phyloP scores from a whole-genome alignment of 1,139 yeast species.

The Blastobotrys petasosporus region DNA sequence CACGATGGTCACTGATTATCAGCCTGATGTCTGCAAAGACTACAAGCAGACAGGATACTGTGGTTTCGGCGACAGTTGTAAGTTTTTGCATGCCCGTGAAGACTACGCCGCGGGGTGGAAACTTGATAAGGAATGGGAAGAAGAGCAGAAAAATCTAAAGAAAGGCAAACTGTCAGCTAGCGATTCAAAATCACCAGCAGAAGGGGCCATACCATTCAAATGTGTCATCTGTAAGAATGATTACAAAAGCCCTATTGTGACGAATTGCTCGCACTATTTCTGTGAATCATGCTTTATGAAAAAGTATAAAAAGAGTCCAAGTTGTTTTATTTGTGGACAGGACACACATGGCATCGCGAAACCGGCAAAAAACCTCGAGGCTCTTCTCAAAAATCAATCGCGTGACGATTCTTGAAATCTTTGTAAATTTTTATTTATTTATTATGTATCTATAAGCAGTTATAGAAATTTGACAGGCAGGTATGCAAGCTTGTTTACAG shows the following conservation, averaged over 20 bases:
- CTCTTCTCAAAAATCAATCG: background rate
- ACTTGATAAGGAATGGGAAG: conserved; percentile 68
- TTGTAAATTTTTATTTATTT: too few relatives aligned
- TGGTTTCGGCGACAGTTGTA: conserved; percentile 98
- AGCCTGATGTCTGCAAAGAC: conserved; percentile 93
- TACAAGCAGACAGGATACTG: conserved; percentile 89
- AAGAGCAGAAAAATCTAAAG: conserved; percentile 10
- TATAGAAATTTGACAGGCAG: too few relatives aligned
- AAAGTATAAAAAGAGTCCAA: conserved; percentile 42
- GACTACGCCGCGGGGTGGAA: conserved; percentile 76
- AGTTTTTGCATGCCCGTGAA: conserved; percentile 83
- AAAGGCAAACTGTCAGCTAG: conserved; percentile 8
- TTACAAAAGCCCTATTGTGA: conserved; percentile 53
- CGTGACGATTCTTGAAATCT: background rate
- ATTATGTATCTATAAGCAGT: background rate
- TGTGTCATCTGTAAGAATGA: conserved; percentile 59
- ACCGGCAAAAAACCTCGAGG: conserved; percentile 23
- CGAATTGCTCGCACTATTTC: conserved; percentile 61
- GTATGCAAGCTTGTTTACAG: too few relatives aligned
- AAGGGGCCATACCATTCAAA: conserved; percentile 46
- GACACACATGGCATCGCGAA: conserved; percentile 25
- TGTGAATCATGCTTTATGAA: conserved; percentile 60
- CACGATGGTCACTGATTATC: conserved; percentile 82
- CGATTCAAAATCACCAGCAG: conserved; percentile 16
- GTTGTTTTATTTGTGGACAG: conserved; percentile 51